Evolutionary conservation across 2,329 filamentous ascomycete species (phyloP).

Genomic region (Cercospora sp.): DNA sequence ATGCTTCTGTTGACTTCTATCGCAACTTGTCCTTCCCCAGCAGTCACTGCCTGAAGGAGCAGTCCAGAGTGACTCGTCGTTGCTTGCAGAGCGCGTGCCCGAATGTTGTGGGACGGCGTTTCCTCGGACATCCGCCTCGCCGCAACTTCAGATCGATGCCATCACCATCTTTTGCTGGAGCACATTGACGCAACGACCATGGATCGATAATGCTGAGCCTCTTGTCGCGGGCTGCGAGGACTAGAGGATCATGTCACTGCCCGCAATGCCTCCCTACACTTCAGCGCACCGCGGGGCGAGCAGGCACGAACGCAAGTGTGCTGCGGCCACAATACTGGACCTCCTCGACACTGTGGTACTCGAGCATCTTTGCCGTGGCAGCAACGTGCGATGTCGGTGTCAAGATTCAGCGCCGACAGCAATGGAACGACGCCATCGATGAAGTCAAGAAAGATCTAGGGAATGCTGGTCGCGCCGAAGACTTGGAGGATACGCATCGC

Average conservation of each 20-base stretch:
- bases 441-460: constrained; percentile 54
- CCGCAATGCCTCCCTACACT: constrained; percentile 58
- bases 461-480: not conserved
- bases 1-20: constrained; percentile 11
- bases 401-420: constrained; percentile 59
- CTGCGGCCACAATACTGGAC: constrained; percentile 52
- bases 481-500: constrained; percentile 1
- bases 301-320: constrained; percentile 53
- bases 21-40: constrained; percentile 9
- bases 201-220: constrained; percentile 61
- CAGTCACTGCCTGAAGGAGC: not conserved
- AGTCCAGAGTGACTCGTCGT: constrained; percentile 7
- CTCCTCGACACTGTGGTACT: constrained; percentile 65
- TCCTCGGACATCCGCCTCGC: constrained; percentile 1
- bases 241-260: constrained; percentile 62
- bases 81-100: not conserved
- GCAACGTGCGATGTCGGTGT: constrained; percentile 61
- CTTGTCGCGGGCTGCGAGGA: constrained; percentile 66
- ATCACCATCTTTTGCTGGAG: not conserved
- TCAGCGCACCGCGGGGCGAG: constrained; percentile 51
- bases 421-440: constrained; percentile 63
- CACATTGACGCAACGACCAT: constrained; percentile 16
- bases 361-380: constrained; percentile 65
- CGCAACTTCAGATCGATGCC: constrained; percentile 2
- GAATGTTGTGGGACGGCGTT: constrained; percentile 6